Evolutionary conservation across 2,329 filamentous ascomycete genomes (phyloP).

Genomic region (Neonectria sp.): DNA sequence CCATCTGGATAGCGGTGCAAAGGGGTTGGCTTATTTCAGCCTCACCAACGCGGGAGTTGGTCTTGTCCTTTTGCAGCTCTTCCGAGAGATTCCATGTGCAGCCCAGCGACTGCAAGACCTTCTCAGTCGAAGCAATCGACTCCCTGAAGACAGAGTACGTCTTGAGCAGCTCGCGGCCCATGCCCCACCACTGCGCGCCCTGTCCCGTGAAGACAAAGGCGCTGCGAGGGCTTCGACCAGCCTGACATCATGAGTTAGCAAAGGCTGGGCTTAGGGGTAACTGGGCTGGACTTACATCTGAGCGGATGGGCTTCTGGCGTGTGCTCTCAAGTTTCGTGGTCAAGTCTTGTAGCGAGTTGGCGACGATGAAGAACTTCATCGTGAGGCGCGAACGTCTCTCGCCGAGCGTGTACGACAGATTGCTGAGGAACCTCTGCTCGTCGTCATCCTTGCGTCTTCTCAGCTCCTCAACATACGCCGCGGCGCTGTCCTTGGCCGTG

Average conservation of each 20-base stretch:
- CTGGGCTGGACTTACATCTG: slow-evolving; percentile 8
- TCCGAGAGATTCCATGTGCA: slow-evolving; percentile 14
- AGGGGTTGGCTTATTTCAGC: slow-evolving; percentile 57
- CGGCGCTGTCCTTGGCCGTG: slow-evolving; percentile 5
- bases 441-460: slow-evolving; percentile 8
- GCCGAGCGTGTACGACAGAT: slow-evolving; percentile 25
- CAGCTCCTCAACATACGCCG: slow-evolving; percentile 8
- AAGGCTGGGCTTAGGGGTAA: not conserved
- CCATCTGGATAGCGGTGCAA: slow-evolving; percentile 62
- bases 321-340: slow-evolving; percentile 3
- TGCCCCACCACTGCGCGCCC: slow-evolving; percentile 51
- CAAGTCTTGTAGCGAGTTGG: slow-evolving; percentile 13
- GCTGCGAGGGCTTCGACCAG: slow-evolving; percentile 3
- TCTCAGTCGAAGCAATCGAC: not conserved
- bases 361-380: slow-evolving; percentile 16
- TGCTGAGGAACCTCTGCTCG: slow-evolving; percentile 9
- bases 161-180: slow-evolving; percentile 52
- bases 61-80: slow-evolving; percentile 5
- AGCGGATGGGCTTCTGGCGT: slow-evolving; percentile 20
- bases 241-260: not conserved
- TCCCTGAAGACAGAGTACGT: slow-evolving; percentile 14
- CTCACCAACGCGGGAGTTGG: slow-evolving; percentile 43
- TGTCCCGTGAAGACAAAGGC: slow-evolving; percentile 52
- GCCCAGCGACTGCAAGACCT: slow-evolving; percentile 39
- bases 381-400: slow-evolving; percentile 13